Evolutionary conservation across 78 protist species (phyloP).

Genomic region (Corallochytrium limacisporum): DNA sequence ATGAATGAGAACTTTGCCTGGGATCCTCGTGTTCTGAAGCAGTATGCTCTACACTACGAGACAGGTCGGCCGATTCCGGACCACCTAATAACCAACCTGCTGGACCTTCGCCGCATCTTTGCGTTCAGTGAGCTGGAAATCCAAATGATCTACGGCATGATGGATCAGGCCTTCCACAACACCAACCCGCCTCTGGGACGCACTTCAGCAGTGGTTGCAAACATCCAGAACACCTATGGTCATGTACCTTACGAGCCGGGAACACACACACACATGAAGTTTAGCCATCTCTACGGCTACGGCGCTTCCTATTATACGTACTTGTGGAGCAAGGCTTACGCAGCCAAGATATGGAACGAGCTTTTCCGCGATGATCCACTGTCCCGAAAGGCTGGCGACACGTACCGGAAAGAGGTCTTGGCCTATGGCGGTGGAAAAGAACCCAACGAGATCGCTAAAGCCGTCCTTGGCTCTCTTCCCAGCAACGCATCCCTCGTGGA

Average conservation of each 20-base stretch:
- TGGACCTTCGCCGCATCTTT: neutral
- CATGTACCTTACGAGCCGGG: neutral
- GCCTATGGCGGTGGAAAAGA: neutral
- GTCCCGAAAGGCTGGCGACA: neutral
- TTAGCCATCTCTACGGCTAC: neutral
- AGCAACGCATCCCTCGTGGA: too few species aligned
- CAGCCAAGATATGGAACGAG: neutral
- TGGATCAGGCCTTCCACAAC: neutral
- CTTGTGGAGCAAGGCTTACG: slow-evolving; percentile 1
- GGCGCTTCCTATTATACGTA: slow-evolving; percentile 22
- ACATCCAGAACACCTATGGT: neutral
- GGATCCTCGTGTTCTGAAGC: slow-evolving; percentile 15
- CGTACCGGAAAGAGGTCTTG: neutral
- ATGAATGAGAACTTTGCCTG: slow-evolving; percentile 23
- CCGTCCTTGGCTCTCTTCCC: slow-evolving; percentile 7
- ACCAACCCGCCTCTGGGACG: neutral
- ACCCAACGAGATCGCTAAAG: neutral
- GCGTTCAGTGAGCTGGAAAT: neutral
- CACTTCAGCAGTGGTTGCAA: too few species aligned
- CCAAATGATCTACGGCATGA: too few species aligned
- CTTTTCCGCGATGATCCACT: neutral
- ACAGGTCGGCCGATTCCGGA: slow-evolving; percentile 1
- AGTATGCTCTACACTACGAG: slow-evolving; percentile 1
- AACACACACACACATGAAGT: neutral
- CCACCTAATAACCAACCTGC: too few species aligned